Percentiles rank a stretch among this genome's conserved stretches.
Evolutionary conservation across 768 basidiomycete species (phyloP).

Genomic region (Leucogyrophana mollusca): DNA sequence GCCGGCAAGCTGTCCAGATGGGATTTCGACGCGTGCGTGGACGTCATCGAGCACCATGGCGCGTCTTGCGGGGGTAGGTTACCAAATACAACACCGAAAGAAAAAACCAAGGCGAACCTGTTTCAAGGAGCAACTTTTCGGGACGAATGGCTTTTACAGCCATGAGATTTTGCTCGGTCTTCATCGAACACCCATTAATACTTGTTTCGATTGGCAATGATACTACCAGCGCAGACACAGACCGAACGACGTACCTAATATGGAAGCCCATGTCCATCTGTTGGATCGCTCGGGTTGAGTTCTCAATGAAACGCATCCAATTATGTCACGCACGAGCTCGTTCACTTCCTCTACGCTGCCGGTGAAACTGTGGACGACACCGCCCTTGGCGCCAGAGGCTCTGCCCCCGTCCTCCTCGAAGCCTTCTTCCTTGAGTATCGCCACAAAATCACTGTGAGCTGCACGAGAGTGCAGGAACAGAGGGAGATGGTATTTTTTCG

Average conservation of each 20-base stretch:
- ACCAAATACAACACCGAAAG: neutral
- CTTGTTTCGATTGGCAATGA: constrained; percentile 34
- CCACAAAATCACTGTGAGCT: constrained; percentile 70
- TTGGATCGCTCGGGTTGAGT: neutral
- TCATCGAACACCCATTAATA: constrained; percentile 76
- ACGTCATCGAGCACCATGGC: constrained; percentile 72
- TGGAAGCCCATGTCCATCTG: constrained; percentile 76
- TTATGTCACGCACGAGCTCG: constrained; percentile 53
- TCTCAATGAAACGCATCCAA: neutral
- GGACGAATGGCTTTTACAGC: constrained; percentile 55
- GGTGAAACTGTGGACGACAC: constrained; percentile 84
- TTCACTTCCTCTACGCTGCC: constrained; percentile 59
- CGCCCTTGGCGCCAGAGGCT: constrained; percentile 58
- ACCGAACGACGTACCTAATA: constrained; percentile 41
- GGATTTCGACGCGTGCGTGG: constrained; percentile 58
- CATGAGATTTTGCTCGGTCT: constrained; percentile 64
- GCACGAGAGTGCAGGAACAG: constrained; percentile 80
- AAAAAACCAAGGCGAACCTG: constrained; percentile 43
- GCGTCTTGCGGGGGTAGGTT: constrained; percentile 43
- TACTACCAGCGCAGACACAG: neutral
- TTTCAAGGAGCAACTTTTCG: constrained; percentile 68
- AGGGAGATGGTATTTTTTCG: constrained; percentile 71
- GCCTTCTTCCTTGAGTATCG: constrained; percentile 62
- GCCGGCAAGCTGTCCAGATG: constrained; percentile 49
- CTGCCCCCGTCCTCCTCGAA: constrained; percentile 57